Evolutionary conservation across 768 basidiomycete genomes (phyloP), one percentile per base, ranked within the genome.

Genomic region (Mycena olivaceomarginata): DNA sequence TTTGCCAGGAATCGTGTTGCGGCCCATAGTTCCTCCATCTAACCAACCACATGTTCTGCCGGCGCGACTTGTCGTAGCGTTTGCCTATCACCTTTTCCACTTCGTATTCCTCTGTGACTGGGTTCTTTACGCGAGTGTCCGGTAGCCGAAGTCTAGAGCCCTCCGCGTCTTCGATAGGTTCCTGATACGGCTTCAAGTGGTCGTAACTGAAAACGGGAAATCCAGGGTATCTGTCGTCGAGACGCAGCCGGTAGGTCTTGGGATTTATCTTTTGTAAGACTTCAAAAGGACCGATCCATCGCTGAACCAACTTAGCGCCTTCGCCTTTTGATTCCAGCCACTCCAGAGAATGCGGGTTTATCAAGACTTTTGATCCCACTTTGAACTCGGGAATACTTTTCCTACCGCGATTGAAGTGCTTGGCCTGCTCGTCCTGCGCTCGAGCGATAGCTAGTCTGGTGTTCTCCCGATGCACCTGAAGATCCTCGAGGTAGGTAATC

Each of bases 1-100:
- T 53, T 37, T 68, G 51, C 67, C 67, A 68, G 2, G 67, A 53
- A 48, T 67, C 48, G 39, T 53, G 48, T 20, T 67, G 67, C 2
- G 48, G 48, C 1, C 67, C 31, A 10, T 68, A 68, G 4, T 43
- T 25, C 18, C 57, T 57, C 67, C 67, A 68, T 0, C 67, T 15
- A 0, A 68, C 67, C 18, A 68, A 25, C 51, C 56, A 68, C 5
- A n/a, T 1, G 51, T n/a, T 2, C 7, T 5, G 8, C 22, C 57
- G 41, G 1, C 67, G 18, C 10, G 12, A 40, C 20, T 68, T 68
- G 18, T 68, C 53, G 20, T 40, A 68, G 41, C 31, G 51, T 20
- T 68, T 40, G 18, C 51, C 67, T 1, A 68, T 20, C 0, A 68
- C 40, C 16, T 68, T 68, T 40, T 68, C 67, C 1, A 68, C 67